Base-by-base conservation (phyloP, 495 filamentous ascomycete species). In the Haplographium delicatum region DNA sequence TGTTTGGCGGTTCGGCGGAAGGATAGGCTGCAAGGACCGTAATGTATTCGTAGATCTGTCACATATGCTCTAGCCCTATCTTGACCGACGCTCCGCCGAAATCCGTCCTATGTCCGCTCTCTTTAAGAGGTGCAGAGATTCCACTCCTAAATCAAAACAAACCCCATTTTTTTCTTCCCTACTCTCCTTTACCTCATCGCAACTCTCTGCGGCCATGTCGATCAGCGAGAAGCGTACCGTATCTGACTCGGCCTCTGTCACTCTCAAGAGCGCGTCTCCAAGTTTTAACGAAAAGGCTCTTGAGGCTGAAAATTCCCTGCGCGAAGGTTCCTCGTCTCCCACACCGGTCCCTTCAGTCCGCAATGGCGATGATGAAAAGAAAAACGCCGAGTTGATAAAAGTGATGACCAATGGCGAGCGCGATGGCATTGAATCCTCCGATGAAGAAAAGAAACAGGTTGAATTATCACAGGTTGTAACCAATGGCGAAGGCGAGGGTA, bases 401-500 rank as follows among this genome's bases (percentile, higher is more conserved):
- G 40, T 35, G 10, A 2, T 31, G 7, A 34, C 51, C 11, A 46
- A 42, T 2, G 49, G 47, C 33, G 49, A 56, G 15, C 39, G 26
- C 2, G 38, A 35, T 4, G 19, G 33, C 6, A 50, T 11, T 4
- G 58, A 57, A 23, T 46, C n/a, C n/a, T 42, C 51, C 11, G 47
- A 42, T 2, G 49, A 50, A 34, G 49, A 56, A 13, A 40, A 35
- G 4, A 31, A 35, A 9, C 25, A 39, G 10, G 54, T 11, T 4
- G 58, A 57, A 23, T 46, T 61, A 24, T 49, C 30, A 0, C 47
- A 39, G 22, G 31, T 61, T 18, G 59, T 59, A 52, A 59, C 52
- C 16, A 56, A 45, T 47, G 59, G 40, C 2, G 59, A 62, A 24
- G 59, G 40, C 2, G 59, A 62, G 28, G 54, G 54, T 4, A 26